Percentiles rank a stretch among this genome's conserved stretches.
These are phyloP conservation scores for Trichoderma gracile DNA, from an alignment of 2,329 filamentous ascomycete genomes.

Conservation along the genomic window DNA sequence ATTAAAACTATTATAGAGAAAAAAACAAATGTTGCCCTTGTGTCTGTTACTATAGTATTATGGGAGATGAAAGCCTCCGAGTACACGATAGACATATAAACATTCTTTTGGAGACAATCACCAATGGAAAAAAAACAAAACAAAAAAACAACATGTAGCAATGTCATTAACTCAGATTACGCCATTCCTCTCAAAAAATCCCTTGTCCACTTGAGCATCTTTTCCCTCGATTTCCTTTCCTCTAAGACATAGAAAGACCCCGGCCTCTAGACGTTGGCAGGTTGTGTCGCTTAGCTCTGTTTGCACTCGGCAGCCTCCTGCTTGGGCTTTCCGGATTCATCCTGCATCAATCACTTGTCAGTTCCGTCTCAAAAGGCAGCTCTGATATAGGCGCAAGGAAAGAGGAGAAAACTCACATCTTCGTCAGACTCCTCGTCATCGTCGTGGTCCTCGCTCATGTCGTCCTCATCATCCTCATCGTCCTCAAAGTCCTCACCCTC, in stretches of 20 bases:
- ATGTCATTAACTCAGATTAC: conserved; percentile 23
- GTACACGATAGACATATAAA: conserved; percentile 16
- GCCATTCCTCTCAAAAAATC: conserved; percentile 13
- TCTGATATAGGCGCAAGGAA: not conserved
- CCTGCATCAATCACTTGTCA: conserved; percentile 50
- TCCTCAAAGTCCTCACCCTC: conserved; percentile 83
- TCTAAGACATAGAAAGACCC: conserved; percentile 17
- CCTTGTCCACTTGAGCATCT: conserved; percentile 17
- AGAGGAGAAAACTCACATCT: conserved; percentile 60
- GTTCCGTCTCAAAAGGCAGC: conserved; percentile 25
- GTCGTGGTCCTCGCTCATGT: conserved; percentile 80
- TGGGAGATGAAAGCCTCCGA: conserved; percentile 4
- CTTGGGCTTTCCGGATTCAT: conserved; percentile 86
- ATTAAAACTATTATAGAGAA: conserved; percentile 13
- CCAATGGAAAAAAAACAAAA: conserved; percentile 13
- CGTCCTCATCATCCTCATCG: conserved; percentile 89
- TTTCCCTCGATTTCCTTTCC: not conserved
- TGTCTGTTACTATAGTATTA: conserved; percentile 15
- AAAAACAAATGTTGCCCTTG: not conserved
- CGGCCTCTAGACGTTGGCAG: not conserved
- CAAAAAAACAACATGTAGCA: conserved; percentile 16
- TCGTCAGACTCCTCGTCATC: conserved; percentile 81
- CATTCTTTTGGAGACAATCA: conserved; percentile 25
- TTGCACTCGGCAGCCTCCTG: conserved; percentile 95
- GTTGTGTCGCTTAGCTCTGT: conserved; percentile 66